A percentile compares a stretch with the other conserved stretches of the same genome.
Evolutionary conservation across 257 asterid genomes (phyloP).

Genomic region (Craterostigma plantagineum): DNA sequence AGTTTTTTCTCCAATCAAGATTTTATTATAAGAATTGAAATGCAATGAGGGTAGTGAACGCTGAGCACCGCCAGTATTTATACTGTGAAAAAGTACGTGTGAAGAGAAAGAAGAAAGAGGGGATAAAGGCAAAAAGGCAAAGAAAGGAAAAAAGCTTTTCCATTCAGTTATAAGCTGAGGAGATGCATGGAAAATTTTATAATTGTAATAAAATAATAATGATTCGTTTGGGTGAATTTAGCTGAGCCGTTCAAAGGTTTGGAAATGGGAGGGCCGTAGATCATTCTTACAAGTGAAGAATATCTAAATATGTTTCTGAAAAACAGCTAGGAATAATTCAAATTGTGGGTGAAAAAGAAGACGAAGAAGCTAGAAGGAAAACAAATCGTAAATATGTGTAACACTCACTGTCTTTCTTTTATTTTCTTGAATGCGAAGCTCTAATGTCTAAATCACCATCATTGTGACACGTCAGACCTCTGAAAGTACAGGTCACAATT

Average conservation of each 20-base stretch:
- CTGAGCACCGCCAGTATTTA: background rate
- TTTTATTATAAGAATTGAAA: background rate
- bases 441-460: background rate
- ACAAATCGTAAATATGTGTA: background rate
- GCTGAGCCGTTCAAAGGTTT: slow-evolving; percentile 1
- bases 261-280: background rate
- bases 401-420: background rate
- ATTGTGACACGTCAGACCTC: background rate
- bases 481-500: background rate
- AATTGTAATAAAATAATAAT: background rate
- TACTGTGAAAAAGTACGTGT: background rate
- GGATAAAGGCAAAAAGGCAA: too few relatives aligned
- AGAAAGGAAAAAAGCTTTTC: too few relatives aligned
- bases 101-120: too few relatives aligned
- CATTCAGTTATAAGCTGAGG: background rate
- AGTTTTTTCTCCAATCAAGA: background rate
- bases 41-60: background rate
- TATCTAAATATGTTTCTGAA: background rate
- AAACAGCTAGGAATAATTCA: background rate
- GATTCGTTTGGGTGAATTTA: background rate
- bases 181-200: background rate
- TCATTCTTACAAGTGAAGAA: background rate
- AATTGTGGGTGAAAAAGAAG: background rate
- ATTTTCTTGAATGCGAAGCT: background rate
- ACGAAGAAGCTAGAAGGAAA: too few relatives aligned